Base-by-base conservation (phyloP, 495 filamentous ascomycete species). In the Aspergillus kassunensis region DNA sequence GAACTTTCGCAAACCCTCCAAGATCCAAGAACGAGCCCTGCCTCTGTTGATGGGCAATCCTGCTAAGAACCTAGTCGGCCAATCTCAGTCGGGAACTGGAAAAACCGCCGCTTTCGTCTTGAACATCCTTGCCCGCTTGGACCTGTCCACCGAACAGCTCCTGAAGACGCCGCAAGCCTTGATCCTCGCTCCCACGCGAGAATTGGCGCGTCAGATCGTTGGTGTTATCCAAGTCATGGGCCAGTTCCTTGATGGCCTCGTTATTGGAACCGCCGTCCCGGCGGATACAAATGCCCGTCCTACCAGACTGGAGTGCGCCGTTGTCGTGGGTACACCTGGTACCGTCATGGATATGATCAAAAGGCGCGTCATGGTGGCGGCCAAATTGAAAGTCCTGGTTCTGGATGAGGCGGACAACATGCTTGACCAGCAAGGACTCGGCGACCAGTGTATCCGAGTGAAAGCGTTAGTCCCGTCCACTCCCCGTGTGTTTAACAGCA, bases 81-180 rank as follows among this genome's bases (percentile, higher is more conserved):
- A 99, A 66, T 97, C 93, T 23, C 95, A 99, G 70, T 98, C 95
- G 4, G 95, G 95, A 54, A 99, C 95, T 12, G 95, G 95, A 51
- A 99, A 99, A 74, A 99, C 95, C 9, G 95, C 93, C 25, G 95
- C 95, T 25, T 99, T 97, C 67, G 84, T 90, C 20, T 80, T 96
- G 47, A 97, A 93, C 35, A 87, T 96, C 46, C 79, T 99, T 16
- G 84, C 85, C 47, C 88, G 93, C 42, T 66, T 96, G 58, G 87
- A 97, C 56, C 74, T 90, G 39, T 70, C 60, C 16, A 76, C 80
- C 37, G 73, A 82, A n/a, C 45, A 70, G 36, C 51, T 61, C 51
- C 59, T 64, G 30, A 72, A 67, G 13, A 71, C 76, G 23, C 92
- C 93, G 7, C 93, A 99, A 71, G 90, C 91, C 16, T 70, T 99